These are phyloP conservation scores for Epichloe sibirici DNA, from an alignment of 2,329 filamentous ascomycete species.

Conservation along the genomic window DNA sequence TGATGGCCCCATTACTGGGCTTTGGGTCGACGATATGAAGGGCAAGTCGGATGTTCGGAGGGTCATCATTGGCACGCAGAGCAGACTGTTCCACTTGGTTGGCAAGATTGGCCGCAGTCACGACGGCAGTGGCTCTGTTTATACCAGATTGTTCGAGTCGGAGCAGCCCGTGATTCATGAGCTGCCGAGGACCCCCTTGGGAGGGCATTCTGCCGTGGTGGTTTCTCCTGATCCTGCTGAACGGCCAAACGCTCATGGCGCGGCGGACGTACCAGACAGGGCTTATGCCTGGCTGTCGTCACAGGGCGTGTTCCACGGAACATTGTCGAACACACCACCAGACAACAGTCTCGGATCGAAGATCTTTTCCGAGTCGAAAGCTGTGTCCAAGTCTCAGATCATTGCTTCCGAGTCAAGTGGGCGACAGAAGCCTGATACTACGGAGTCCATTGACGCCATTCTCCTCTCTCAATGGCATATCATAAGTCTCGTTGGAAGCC, in stretches of 20 bases:
- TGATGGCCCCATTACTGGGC: slow-evolving; percentile 71
- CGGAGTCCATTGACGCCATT: slow-evolving; percentile 64
- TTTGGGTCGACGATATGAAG: slow-evolving; percentile 68
- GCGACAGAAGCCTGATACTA: slow-evolving; percentile 49
- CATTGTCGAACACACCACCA: slow-evolving; percentile 49
- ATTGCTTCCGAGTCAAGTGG: slow-evolving; percentile 53
- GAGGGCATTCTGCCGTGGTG: slow-evolving; percentile 51
- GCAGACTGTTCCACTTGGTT: slow-evolving; percentile 65
- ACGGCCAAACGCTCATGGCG: slow-evolving; percentile 39
- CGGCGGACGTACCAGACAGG: slow-evolving; percentile 53
- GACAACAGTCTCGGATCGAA: slow-evolving; percentile 54
- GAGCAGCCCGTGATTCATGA: slow-evolving; percentile 73
- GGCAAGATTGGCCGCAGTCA: slow-evolving; percentile 64
- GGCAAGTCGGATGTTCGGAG: slow-evolving; percentile 60
- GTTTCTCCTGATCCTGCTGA: slow-evolving; percentile 62
- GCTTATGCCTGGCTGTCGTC: slow-evolving; percentile 85
- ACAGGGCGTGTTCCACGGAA: slow-evolving; percentile 81
- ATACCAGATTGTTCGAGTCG: slow-evolving; percentile 74
- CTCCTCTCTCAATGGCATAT: slow-evolving; percentile 91
- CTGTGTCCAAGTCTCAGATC: slow-evolving; percentile 64
- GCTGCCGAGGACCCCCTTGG: slow-evolving; percentile 43
- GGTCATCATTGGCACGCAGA: slow-evolving; percentile 69
- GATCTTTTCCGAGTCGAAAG: slow-evolving; percentile 67
- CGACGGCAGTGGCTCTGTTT: slow-evolving; percentile 76
- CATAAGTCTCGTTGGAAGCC: slow-evolving; percentile 66